Percentiles rank a stretch among this genome's conserved stretches.
Evolutionary conservation across 805 yeast species (phyloP).

Genomic region (Yarrowia bubula): DNA sequence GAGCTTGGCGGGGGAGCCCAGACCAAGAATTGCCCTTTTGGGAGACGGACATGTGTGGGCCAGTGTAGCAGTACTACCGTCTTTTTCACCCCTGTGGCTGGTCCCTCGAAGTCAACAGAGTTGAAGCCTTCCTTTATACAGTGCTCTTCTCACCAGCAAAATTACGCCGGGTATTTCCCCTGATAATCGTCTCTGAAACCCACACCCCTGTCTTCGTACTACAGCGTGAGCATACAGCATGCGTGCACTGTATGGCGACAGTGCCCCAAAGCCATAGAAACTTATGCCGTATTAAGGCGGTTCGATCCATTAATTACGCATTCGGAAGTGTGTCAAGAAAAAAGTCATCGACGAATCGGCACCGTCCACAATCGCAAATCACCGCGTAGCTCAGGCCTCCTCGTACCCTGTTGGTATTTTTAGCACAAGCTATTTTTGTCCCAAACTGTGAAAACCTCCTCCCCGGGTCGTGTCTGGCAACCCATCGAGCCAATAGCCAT

Average conservation of each 20-base stretch:
- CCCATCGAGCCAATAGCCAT: neutral
- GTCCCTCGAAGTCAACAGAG: conserved; percentile 6
- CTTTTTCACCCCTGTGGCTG: neutral
- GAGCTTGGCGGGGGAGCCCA: conserved; percentile 13
- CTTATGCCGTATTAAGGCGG: conserved; percentile 3
- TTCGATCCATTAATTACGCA: neutral
- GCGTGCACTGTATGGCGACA: neutral
- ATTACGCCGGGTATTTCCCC: neutral
- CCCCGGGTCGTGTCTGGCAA: neutral
- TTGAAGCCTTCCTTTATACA: neutral
- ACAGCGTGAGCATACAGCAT: conserved; percentile 13
- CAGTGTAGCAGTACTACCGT: neutral
- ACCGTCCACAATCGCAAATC: no score
- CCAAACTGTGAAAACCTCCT: neutral
- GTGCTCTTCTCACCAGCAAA: neutral
- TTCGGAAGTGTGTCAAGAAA: neutral
- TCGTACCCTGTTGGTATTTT: neutral
- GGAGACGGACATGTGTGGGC: neutral
- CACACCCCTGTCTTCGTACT: neutral
- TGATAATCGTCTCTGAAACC: neutral
- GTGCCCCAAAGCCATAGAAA: neutral
- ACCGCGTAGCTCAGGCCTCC: neutral
- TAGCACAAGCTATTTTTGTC: conserved; percentile 4
- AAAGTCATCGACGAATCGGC: neutral
- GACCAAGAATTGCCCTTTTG: conserved; percentile 11